phyloP scores from a whole-genome alignment of 257 asterid genomes.

The Solanum clarkiae region DNA sequence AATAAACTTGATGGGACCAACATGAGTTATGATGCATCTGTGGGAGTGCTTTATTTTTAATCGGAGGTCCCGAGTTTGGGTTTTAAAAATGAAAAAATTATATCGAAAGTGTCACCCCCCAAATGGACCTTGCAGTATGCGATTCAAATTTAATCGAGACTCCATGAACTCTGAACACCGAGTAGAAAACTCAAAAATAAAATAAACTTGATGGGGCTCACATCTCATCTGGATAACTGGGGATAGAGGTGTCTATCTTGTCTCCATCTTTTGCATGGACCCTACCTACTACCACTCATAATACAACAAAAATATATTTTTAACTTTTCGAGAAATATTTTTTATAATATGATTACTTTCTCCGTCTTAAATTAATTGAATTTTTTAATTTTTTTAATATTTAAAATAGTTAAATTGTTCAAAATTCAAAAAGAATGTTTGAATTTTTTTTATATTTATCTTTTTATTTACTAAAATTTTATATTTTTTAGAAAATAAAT shows the following conservation, averaged over 20 bases:
- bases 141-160: rapidly evolving
- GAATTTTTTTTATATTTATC: no score
- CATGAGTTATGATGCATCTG: no score
- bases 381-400: no score
- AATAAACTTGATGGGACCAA: neutral
- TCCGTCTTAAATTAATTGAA: no score
- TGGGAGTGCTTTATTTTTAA: no score
- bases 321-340: neutral
- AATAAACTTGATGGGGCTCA: neutral
- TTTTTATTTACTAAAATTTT: no score
- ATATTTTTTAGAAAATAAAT: no score
- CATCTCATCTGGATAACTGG: neutral
- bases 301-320: neutral
- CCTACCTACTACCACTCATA: neutral
- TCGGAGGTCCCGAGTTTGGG: rapidly evolving
- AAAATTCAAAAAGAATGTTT: no score
- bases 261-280: neutral
- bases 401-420: no score
- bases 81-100: no score
- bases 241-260: neutral
- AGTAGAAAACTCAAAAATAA: no score
- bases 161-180: rapidly evolving
- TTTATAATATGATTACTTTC: no score
- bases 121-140: rapidly evolving
- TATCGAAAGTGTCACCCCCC: rapidly evolving